Percentiles rank a stretch among this genome's conserved stretches.
These are phyloP conservation scores for Paramecium sexaurelia DNA, from an alignment of 73 alveolate genomes.

Conservation along the genomic window DNA sequence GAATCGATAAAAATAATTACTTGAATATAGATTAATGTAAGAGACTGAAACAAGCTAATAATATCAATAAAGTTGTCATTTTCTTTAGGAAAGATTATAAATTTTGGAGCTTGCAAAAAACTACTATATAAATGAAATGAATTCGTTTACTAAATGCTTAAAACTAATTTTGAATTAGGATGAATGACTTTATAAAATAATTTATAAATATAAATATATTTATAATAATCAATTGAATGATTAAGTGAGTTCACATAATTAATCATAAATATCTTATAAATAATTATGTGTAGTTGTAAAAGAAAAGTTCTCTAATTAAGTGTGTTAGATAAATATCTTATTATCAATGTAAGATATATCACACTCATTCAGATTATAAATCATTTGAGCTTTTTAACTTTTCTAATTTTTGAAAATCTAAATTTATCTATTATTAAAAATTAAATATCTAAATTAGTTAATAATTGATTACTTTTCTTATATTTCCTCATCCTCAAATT, in stretches of 20 bases:
- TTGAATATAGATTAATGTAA: not conserved
- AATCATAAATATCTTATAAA: not conserved
- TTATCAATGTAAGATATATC: not conserved
- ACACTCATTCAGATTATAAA: conserved; percentile 21
- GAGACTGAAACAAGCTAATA: not conserved
- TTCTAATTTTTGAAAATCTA: not conserved
- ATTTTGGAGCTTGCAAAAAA: not conserved
- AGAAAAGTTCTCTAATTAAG: not conserved
- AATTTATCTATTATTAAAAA: not conserved
- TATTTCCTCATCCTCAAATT: conserved; percentile 14
- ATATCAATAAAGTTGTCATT: not conserved
- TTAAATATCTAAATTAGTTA: not conserved
- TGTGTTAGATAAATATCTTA: not conserved
- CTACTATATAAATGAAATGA: not conserved
- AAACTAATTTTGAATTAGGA: not conserved
- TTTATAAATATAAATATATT: not conserved
- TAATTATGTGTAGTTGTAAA: conserved; percentile 28
- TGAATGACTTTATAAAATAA: not conserved
- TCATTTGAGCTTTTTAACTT: conserved; percentile 30
- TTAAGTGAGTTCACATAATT: conserved; percentile 37
- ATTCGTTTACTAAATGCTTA: conserved; percentile 10
- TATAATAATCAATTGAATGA: conserved; percentile 1
- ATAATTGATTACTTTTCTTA: not conserved
- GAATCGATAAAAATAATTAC: not conserved
- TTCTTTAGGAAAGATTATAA: not conserved